Conservation (phyloP, 768 basidiomycete genomes). For the Pisolithus marmoratus region DNA sequence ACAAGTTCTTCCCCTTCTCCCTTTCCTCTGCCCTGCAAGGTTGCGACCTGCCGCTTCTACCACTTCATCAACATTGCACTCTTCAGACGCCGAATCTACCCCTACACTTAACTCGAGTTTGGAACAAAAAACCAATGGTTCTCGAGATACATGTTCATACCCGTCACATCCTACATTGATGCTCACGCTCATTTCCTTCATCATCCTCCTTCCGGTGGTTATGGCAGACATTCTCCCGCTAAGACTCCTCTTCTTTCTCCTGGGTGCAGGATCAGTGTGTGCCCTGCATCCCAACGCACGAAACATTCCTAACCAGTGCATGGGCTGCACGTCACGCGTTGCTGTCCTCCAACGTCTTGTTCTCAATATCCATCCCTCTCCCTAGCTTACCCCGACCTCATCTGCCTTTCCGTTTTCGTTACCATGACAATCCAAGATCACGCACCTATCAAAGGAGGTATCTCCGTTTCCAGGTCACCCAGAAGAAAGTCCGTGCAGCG, state of each 20-base stretch:
- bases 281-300: slow-evolving; percentile 37
- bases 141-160: neutral
- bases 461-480: slow-evolving; percentile 11
- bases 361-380: neutral
- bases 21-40: slow-evolving; percentile 2
- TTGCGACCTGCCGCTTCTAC: slow-evolving; percentile 33
- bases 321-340: neutral
- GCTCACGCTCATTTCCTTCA: slow-evolving; percentile 33
- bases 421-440: slow-evolving; percentile 7
- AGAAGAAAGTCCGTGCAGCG: slow-evolving; percentile 26
- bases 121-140: neutral
- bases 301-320: slow-evolving; percentile 3
- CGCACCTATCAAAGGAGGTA: slow-evolving; percentile 6
- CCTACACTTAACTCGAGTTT: neutral
- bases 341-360: neutral
- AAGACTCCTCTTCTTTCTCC: slow-evolving; percentile 38
- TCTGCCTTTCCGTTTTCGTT: neutral
- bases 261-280: slow-evolving; percentile 10
- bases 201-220: slow-evolving; percentile 41
- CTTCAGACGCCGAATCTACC: neutral
- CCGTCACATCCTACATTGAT: slow-evolving; percentile 31
- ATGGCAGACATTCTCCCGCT: slow-evolving; percentile 39
- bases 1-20: slow-evolving; percentile 43
- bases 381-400: neutral
- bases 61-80: neutral